Evolutionary conservation across 225 moss, liverwort and hornwort genomes (phyloP), one percentile per base, ranked within the genome.

Genomic region (Polytrichum formosum): DNA sequence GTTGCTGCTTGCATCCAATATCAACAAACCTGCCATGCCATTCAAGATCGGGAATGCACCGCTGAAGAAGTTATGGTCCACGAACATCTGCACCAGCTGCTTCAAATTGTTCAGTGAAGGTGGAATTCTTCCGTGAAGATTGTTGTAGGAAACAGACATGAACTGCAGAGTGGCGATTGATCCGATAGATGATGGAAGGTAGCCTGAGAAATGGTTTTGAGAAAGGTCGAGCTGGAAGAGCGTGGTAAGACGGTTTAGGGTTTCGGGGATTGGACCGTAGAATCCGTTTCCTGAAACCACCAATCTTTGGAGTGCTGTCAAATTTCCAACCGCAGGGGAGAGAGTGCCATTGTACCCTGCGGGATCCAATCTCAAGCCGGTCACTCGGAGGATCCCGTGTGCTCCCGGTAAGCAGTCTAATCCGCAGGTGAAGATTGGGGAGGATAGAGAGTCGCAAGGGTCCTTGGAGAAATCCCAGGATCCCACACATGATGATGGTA

Each of bases 221-320:
- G 80, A 76, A 5, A 88, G 30, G 26, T 88, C 88, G 5, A 88
- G 30, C 55, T 79, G 81, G 18, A 83, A 64, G 5, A 88, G 16
- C 2, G n/a, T 1, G 0, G 20, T 22, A 0, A 88, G 55, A 18
- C 9, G 25, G 1, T 74, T 69, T 0, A 88, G 68, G 0, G 71
- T 72, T 0, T 33, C 66, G 0, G 88, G 88, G 0, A 85, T 6
- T 0, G 1, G 0, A 0, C 88, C 88, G 0, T 58, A 21, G 19
- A 88, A 78, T 0, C 55, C 27, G 55, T 88, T 88, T 17, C 82
- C 77, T 0, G 82, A 76, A 1, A 88, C 60, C 0, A 77, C 75
- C 13, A 88, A 3, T 1, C 79, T 63, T 20, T 79, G 79, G 0
- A 87, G 59, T 0, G 60, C 64, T 0, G 83, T 80, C 0, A 87